These are phyloP conservation scores for Mallotus nudiflorus DNA, from an alignment of 345 rosid species.

Conservation along the genomic window DNA sequence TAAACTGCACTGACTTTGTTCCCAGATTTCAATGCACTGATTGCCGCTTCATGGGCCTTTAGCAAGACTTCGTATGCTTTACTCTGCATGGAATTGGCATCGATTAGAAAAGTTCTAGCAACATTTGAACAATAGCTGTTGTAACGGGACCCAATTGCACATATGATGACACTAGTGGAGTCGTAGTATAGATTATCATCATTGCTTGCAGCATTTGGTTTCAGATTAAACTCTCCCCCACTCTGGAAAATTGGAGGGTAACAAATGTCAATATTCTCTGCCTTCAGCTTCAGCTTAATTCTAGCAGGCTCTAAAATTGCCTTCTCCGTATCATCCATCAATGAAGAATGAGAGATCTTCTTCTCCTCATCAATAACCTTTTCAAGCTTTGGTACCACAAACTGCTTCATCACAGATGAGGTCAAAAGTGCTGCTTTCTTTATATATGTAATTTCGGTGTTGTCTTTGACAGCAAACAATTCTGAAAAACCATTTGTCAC, in stretches of 20 bases:
- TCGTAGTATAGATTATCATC: conserved; percentile 78
- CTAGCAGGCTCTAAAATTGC: conserved; percentile 77
- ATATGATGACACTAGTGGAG: conserved; percentile 80
- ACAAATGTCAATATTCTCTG: conserved; percentile 91
- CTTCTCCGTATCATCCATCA: conserved; percentile 93
- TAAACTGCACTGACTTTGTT: conserved; percentile 62
- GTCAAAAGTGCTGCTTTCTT: conserved; percentile 83
- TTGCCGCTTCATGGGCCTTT: conserved; percentile 91
- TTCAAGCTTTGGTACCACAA: conserved; percentile 90
- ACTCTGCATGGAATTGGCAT: conserved; percentile 76
- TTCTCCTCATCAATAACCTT: conserved; percentile 89
- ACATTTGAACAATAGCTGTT: conserved; percentile 92
- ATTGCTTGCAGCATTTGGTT: conserved; percentile 91
- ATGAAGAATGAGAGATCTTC: conserved; percentile 69
- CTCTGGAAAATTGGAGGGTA: conserved; percentile 97
- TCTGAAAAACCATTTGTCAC: conserved; percentile 76
- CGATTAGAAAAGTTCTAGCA: conserved; percentile 81
- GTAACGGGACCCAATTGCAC: conserved; percentile 84
- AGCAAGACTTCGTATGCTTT: conserved; percentile 91
- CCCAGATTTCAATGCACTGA: conserved; percentile 70
- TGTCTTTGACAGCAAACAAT: conserved; percentile 82
- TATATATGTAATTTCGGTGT: conserved; percentile 62
- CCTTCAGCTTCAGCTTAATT: conserved; percentile 79
- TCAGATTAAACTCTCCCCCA: conserved; percentile 89
- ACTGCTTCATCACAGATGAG: conserved; percentile 68